Evolutionary conservation across 345 rosid genomes (phyloP).

Genomic region (Carallia brachiata): DNA sequence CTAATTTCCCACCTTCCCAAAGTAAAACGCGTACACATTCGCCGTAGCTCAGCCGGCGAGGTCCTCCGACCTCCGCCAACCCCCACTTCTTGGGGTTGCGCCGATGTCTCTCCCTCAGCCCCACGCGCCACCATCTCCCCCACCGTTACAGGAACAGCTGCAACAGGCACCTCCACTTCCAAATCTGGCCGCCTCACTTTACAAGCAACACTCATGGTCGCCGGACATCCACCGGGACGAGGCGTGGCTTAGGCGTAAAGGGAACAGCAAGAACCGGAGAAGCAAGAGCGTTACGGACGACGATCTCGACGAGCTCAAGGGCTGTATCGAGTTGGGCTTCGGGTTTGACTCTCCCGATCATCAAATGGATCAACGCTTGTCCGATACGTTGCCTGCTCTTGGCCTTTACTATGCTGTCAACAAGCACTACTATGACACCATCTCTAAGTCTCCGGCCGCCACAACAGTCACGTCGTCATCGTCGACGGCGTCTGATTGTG

Average conservation of each 20-base stretch:
- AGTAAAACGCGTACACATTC: not conserved
- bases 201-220: slow-evolving; percentile 85
- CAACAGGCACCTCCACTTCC: slow-evolving; percentile 5
- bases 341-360: slow-evolving; percentile 68
- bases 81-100: slow-evolving; percentile 1
- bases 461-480: slow-evolving; percentile 26
- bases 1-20: not conserved
- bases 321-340: slow-evolving; percentile 80
- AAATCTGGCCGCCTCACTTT: slow-evolving; percentile 37
- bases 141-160: not conserved
- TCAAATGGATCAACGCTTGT: slow-evolving; percentile 56
- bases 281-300: slow-evolving; percentile 89
- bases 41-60: slow-evolving; percentile 17
- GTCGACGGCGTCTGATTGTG: slow-evolving; percentile 49
- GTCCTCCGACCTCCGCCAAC: slow-evolving; percentile 30
- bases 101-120: slow-evolving; percentile 10
- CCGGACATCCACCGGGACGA: slow-evolving; percentile 81
- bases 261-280: slow-evolving; percentile 38
- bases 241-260: slow-evolving; percentile 79
- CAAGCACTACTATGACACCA: slow-evolving; percentile 50
- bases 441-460: slow-evolving; percentile 34
- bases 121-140: slow-evolving; percentile 2
- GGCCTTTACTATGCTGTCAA: slow-evolving; percentile 78
- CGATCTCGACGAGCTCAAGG: slow-evolving; percentile 92
- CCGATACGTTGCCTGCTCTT: slow-evolving; percentile 80